Conservation (phyloP, 2,329 filamentous ascomycete species). For the Plectosphaerella cucumerina region DNA sequence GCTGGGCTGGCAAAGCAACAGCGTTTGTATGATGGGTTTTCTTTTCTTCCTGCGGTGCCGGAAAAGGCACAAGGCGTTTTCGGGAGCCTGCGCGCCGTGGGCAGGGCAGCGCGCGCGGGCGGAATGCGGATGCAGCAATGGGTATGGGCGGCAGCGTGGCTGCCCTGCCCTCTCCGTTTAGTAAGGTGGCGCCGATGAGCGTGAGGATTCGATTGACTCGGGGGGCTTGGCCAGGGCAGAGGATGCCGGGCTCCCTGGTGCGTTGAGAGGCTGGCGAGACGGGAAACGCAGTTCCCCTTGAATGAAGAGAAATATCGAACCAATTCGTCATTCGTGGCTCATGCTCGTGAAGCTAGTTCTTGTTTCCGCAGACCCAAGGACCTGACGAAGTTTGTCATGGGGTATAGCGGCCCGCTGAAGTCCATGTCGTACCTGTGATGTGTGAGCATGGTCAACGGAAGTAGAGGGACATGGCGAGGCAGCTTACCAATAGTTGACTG, state of each 20-base stretch:
- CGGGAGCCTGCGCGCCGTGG: neutral
- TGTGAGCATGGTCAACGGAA: neutral
- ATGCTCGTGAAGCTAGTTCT: neutral
- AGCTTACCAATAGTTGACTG: slow-evolving; percentile 75
- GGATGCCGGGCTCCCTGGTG: too few relatives aligned
- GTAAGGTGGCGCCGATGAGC: neutral
- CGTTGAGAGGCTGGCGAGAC: neutral
- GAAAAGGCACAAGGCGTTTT: neutral
- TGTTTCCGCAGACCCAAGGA: slow-evolving; percentile 20
- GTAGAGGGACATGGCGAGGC: neutral
- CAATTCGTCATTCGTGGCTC: neutral
- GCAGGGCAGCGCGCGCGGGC: neutral
- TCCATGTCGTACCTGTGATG: slow-evolving; percentile 73
- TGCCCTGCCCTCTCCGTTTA: neutral
- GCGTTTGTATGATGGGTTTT: neutral
- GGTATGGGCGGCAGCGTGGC: neutral
- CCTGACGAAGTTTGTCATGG: slow-evolving; percentile 52
- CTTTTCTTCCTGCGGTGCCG: neutral
- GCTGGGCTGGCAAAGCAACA: neutral
- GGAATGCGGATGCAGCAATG: neutral
- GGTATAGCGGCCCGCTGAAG: slow-evolving; percentile 65
- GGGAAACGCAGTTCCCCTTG: neutral
- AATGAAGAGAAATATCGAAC: neutral
- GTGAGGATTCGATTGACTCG: neutral
- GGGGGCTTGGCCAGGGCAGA: neutral